A percentile compares a stretch with the other conserved stretches of the same genome.
Evolutionary conservation across 805 yeast species (phyloP).

Genomic region (Wickerhamiella parazyma): DNA sequence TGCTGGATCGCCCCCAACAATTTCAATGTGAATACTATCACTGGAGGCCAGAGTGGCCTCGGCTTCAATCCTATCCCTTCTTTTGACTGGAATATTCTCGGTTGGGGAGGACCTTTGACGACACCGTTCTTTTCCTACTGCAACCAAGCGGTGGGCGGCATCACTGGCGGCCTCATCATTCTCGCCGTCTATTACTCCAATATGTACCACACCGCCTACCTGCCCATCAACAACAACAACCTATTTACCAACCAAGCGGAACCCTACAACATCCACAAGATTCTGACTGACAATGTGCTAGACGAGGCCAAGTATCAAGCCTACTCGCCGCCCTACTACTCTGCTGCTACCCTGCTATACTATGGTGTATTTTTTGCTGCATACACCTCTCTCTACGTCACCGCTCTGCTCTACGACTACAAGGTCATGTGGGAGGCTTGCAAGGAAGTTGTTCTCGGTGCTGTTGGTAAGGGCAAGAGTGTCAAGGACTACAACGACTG

Average conservation of each 20-base stretch:
- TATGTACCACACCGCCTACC: conserved; percentile 29
- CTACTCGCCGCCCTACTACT: conserved; percentile 45
- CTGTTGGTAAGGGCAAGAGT: conserved; percentile 8
- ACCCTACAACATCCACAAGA: conserved; percentile 31
- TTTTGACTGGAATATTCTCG: conserved; percentile 40
- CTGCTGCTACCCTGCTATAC: conserved; percentile 40
- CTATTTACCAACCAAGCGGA: conserved; percentile 40
- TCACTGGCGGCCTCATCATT: conserved; percentile 21
- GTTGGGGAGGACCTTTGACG: conserved; percentile 24
- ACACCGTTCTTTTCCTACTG: conserved; percentile 30
- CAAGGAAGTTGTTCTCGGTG: conserved; percentile 15
- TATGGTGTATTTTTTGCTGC: conserved; percentile 39
- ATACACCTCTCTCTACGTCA: conserved; percentile 41
- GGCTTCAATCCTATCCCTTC: conserved; percentile 25
- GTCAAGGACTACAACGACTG: conserved; percentile 23
- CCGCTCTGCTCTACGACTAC: conserved; percentile 36
- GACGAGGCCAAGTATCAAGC: conserved; percentile 33
- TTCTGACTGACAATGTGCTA: conserved; percentile 31
- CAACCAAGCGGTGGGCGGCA: conserved; percentile 24
- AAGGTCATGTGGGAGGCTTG: conserved; percentile 14
- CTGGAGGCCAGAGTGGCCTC: conserved; percentile 45
- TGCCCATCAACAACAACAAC: conserved; percentile 34
- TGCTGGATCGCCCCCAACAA: conserved; percentile 44
- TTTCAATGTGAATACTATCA: conserved; percentile 44
- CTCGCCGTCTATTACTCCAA: conserved; percentile 30